Base-by-base conservation (phyloP, 805 yeast species). In the Tanozyma kutaoensis region DNA sequence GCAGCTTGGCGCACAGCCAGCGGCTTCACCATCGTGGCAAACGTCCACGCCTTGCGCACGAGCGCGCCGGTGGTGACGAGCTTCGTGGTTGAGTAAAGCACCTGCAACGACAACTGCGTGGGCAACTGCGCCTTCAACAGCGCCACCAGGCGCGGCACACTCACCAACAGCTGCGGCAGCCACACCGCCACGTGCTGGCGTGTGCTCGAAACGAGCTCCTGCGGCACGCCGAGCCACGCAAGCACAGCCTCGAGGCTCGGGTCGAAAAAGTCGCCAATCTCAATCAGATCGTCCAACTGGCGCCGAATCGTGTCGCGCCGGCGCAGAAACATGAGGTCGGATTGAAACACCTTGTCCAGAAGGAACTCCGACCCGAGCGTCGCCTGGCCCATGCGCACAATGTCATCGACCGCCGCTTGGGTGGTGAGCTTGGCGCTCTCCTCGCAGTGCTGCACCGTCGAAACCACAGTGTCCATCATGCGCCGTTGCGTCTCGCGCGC, bases 281-380 rank as follows among this genome's bases (percentile, higher is more conserved):
- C 70, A 14, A 88, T 61, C 13, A 69, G 64, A 15, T 70, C 70
- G 25, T 69, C 61, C 15, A 86, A 57, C 22, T 66, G 62, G 35
- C 76, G 69, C 20, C 68, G 60, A 19, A 74, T 50, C 4, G 64
- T 48, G 41, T 91, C 95, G 22, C 64, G 68, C 31, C 65, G 64
- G 38, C 84, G 72, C 2, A 84, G 70, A 42, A 85, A 88, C 97
- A 91, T 91, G 22, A 78, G 65, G 16, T 72, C 74, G 8, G 78
- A 66, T 31, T 76, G 67, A 47, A 82, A 82, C 7, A 62, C 63
- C 28, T 73, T 69, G 28, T 73, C 76, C 15, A 68, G 56, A 27
- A 72, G 56, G 35, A 66, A 66, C 27, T 68, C 66, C 16, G 71
- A 76, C 6, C 82, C 82, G 24, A 85, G 55, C n/a, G 69, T 66